phyloP scores from a whole-genome alignment of 1,284 basidiomycete genomes.

The Athelia psychrophila region DNA sequence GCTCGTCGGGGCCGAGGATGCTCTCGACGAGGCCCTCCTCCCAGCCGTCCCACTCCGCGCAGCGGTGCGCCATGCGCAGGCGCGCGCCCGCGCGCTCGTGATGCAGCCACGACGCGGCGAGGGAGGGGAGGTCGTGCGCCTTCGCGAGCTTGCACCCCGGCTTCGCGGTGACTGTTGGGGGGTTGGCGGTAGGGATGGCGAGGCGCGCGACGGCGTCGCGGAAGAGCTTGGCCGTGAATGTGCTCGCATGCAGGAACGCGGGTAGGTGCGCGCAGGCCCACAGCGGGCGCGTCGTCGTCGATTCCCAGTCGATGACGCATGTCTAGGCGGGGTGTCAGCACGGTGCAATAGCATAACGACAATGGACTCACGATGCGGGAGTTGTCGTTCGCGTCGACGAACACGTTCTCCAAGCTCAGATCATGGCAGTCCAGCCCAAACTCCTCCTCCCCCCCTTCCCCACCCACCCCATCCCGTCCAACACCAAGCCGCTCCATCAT shows the following conservation, averaged over 20 bases:
- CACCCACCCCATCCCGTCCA: constrained; percentile 6
- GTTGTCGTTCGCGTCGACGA: constrained; percentile 67
- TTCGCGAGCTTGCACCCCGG: constrained; percentile 5
- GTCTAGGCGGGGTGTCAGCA: constrained; percentile 42
- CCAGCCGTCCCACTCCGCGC: constrained; percentile 84
- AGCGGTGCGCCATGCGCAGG: constrained; percentile 71
- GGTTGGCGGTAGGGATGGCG: constrained; percentile 19
- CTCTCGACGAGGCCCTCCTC: constrained; percentile 75
- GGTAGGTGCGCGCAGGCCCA: constrained; percentile 82
- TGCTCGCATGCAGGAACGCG: constrained; percentile 70
- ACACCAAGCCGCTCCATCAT: constrained; percentile 56
- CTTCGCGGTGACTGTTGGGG: constrained; percentile 7
- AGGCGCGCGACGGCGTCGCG: constrained; percentile 56
- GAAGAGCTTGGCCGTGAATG: constrained; percentile 69
- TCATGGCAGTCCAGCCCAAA: constrained; percentile 79
- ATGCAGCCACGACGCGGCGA: constrained; percentile 69
- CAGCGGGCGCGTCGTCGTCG: constrained; percentile 75
- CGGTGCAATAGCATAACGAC: constrained; percentile 4
- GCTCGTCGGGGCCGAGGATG: constrained; percentile 67
- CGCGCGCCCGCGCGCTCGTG: constrained; percentile 63
- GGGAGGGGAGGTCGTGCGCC: constrained; percentile 27
- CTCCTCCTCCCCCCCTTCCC: constrained; percentile 39
- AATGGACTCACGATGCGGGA: constrained; percentile 60
- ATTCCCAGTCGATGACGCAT: constrained; percentile 84
- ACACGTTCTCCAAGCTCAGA: constrained; percentile 75